Percentiles rank a stretch among this genome's conserved stretches.
Evolutionary conservation across 1,284 basidiomycete genomes (phyloP).

Genomic region (Singerocomus rubriflavus): DNA sequence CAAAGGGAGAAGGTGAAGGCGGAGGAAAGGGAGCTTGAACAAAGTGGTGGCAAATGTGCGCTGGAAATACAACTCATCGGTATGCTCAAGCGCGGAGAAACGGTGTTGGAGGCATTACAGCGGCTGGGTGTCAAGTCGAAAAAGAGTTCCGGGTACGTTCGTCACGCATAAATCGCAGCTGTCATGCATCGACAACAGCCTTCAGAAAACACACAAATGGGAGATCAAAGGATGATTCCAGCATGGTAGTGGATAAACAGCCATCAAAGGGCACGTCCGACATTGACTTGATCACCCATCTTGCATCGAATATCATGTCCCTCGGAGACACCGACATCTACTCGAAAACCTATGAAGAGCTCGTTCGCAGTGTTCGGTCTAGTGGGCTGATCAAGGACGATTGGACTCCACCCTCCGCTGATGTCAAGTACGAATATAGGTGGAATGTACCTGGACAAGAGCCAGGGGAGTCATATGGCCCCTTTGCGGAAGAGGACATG

Average conservation of each 20-base stretch:
- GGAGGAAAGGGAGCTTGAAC: constrained; percentile 67
- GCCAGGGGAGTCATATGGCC: constrained; percentile 63
- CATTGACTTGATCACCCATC: constrained; percentile 76
- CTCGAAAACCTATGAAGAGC: constrained; percentile 77
- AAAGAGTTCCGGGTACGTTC: constrained; percentile 48
- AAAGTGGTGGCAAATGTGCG: constrained; percentile 63
- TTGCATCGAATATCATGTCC: constrained; percentile 80
- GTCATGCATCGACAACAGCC: constrained; percentile 6
- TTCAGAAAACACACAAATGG: constrained; percentile 33
- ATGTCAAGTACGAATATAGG: constrained; percentile 74
- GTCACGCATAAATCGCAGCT: neutral
- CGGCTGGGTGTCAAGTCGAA: constrained; percentile 76
- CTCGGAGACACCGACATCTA: constrained; percentile 83
- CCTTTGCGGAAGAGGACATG: constrained; percentile 75
- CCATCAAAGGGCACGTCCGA: constrained; percentile 43
- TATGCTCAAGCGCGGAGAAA: constrained; percentile 85
- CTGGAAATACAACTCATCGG: constrained; percentile 69
- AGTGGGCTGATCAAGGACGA: constrained; percentile 63
- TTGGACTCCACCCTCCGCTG: constrained; percentile 77
- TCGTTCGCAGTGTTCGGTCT: constrained; percentile 69
- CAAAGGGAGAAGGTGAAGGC: constrained; percentile 69
- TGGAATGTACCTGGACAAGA: constrained; percentile 60
- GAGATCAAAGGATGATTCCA: constrained; percentile 35
- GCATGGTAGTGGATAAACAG: constrained; percentile 49
- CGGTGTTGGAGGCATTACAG: constrained; percentile 86